Percentiles rank a stretch among this genome's conserved stretches.
These are phyloP conservation scores for Candida neerlandica DNA, from an alignment of 1,139 yeast genomes.

Conservation along the genomic window DNA sequence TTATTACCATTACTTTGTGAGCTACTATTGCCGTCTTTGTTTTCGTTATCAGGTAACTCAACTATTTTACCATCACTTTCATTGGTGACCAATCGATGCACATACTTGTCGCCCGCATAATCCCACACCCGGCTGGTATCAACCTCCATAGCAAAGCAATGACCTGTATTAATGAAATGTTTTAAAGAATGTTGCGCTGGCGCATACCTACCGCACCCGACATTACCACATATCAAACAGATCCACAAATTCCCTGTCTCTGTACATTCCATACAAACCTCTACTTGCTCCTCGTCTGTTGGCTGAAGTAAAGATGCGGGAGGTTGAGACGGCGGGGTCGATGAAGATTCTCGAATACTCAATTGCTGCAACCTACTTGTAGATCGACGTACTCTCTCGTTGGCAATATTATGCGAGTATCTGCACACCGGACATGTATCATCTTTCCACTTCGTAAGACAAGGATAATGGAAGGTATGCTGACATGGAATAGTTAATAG, in stretches of 20 bases:
- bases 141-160: constrained; percentile 91
- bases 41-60: constrained; percentile 54
- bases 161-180: constrained; percentile 77
- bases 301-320: constrained; percentile 7
- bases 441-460: constrained; percentile 87
- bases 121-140: constrained; percentile 92
- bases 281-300: constrained; percentile 19
- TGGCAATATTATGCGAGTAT: constrained; percentile 57
- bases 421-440: constrained; percentile 93
- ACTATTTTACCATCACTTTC: constrained; percentile 85
- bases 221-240: constrained; percentile 49
- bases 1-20: constrained; percentile 7
- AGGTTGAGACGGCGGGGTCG: constrained; percentile 5
- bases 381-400: constrained; percentile 38
- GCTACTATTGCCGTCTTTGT: constrained; percentile 8
- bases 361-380: constrained; percentile 38
- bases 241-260: constrained; percentile 41
- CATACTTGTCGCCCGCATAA: constrained; percentile 89
- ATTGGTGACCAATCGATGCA: constrained; percentile 82
- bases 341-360: constrained; percentile 16
- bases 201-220: constrained; percentile 67
- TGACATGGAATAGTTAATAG: constrained; percentile 87
- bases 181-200: constrained; percentile 79
- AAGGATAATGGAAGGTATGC: constrained; percentile 91
- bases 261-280: constrained; percentile 40